Evolutionary conservation across 768 basidiomycete genomes (phyloP), one percentile per base, ranked within the genome.

Genomic region (Russula lepida): DNA sequence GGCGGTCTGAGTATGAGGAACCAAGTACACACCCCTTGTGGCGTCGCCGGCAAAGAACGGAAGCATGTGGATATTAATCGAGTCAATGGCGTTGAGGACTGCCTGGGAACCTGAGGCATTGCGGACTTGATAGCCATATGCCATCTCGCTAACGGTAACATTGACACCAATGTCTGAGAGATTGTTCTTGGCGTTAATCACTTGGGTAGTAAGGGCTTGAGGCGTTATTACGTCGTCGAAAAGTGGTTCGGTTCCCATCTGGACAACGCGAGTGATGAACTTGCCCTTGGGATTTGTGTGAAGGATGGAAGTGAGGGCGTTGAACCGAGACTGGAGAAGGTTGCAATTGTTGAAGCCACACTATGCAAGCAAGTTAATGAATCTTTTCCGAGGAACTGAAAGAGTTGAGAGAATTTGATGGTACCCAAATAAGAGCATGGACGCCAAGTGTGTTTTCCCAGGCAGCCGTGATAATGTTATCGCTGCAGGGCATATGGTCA

Each of bases 221-320:
- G 11, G 74, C 68, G 50, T 87, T 72, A 43, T 56, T 21, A 79
- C 86, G 49, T 71, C 56, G 67, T 87, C 86, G 60, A 71, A 88
- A 23, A 88, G 73, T 1, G 86, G 86, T 66, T 88, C 86, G 0
- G 85, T 85, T 33, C 86, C 86, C 64, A 88, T 88, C 62, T 88
- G 86, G 4, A 88, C 71, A 1, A 74, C 82, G 21, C 84, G 80
- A 0, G 84, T 85, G 27, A 87, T 79, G 56, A 81, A 87, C 63
- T 81, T 81, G 17, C 83, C 84, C 56, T 56, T 64, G 15, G 69
- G 69, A 54, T 71, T 72, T 25, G 64, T 59, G 57, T 69, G 71
- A 50, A 71, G 64, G 21, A 67, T 61, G 12, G 65, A 65, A 39
- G 71, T 56, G 7, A 72, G 66, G 11, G 66, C 64, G 54, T 71